Percentiles rank a stretch among this genome's conserved stretches.
phyloP scores from a whole-genome alignment of 768 basidiomycete species.

The Suillus hirtellus region DNA sequence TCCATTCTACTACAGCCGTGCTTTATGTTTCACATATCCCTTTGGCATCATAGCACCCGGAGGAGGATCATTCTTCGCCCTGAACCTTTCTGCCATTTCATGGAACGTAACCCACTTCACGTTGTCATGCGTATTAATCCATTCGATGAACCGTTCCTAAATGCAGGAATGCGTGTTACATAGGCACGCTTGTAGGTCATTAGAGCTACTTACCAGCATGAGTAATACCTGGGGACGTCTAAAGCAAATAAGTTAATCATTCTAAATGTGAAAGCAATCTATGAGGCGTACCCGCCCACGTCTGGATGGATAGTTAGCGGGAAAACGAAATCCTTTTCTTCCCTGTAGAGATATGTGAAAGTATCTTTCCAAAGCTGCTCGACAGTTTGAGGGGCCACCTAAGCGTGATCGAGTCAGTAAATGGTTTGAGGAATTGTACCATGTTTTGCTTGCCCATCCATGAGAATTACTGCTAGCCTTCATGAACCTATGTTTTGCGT shows the following conservation, averaged over 20 bases:
- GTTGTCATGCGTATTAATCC: conserved; percentile 68
- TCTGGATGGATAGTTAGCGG: conserved; percentile 77
- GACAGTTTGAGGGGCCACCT: conserved; percentile 60
- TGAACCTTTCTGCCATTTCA: conserved; percentile 65
- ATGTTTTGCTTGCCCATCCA: conserved; percentile 49
- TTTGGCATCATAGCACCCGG: conserved; percentile 57
- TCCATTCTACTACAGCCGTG: not conserved
- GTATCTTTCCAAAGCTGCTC: conserved; percentile 74
- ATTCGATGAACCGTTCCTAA: conserved; percentile 72
- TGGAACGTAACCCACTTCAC: conserved; percentile 73
- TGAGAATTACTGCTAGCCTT: conserved; percentile 64
- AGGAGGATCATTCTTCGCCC: conserved; percentile 48
- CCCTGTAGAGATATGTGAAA: conserved; percentile 64
- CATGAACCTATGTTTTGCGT: conserved; percentile 52
- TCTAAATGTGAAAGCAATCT: conserved; percentile 10
- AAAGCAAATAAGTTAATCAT: conserved; percentile 2
- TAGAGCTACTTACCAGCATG: conserved; percentile 53
- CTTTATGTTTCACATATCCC: conserved; percentile 30
- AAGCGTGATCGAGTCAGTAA: not conserved
- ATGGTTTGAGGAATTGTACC: not conserved
- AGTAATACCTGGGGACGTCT: conserved; percentile 66
- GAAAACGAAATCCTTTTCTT: conserved; percentile 62
- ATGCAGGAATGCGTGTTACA: not conserved
- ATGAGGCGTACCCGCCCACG: conserved; percentile 53
- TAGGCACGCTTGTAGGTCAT: not conserved